phyloP scores from a whole-genome alignment of 352 stramenopile species.

The Peronospora destructor region DNA sequence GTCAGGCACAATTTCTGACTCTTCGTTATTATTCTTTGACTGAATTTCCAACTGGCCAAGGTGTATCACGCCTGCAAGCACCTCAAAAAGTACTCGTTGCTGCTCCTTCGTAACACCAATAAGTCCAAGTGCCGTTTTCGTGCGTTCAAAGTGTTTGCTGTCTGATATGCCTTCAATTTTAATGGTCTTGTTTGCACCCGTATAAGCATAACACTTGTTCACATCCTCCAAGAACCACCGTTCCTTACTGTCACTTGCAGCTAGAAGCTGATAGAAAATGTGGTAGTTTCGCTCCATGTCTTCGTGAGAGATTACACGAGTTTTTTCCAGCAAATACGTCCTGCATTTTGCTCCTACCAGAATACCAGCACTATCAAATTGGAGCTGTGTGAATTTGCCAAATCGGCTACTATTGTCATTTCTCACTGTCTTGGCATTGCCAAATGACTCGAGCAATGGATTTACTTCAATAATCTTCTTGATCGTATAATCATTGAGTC shows the following conservation, averaged over 20 bases:
- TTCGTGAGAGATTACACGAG: conserved; percentile 73
- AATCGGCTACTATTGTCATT: conserved; percentile 96
- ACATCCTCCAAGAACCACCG: conserved; percentile 47
- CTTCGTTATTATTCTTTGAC: conserved; percentile 69
- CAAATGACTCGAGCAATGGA: conserved; percentile 78
- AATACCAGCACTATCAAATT: conserved; percentile 77
- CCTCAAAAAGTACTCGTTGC: conserved; percentile 57
- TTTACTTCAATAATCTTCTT: conserved; percentile 82
- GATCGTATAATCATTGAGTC: conserved; percentile 65
- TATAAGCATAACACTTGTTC: conserved; percentile 54
- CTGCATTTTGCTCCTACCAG: conserved; percentile 69
- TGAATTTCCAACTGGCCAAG: conserved; percentile 93
- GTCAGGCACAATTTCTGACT: conserved; percentile 39
- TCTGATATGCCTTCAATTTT: conserved; percentile 76
- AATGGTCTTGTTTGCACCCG: conserved; percentile 41
- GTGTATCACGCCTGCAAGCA: conserved; percentile 91
- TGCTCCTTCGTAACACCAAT: conserved; percentile 56
- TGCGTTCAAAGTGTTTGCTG: conserved; percentile 61
- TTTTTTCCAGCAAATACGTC: conserved; percentile 93
- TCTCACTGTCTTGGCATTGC: conserved; percentile 91
- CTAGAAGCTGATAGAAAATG: conserved; percentile 70
- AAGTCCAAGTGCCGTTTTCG: conserved; percentile 49
- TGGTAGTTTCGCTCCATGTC: conserved; percentile 71
- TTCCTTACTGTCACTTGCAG: conserved; percentile 23
- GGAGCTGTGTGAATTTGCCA: conserved; percentile 95